Evolutionary conservation across 352 stramenopile species (phyloP), one percentile per base, ranked within the genome.

Genomic region (Pythium pyrilobum): DNA sequence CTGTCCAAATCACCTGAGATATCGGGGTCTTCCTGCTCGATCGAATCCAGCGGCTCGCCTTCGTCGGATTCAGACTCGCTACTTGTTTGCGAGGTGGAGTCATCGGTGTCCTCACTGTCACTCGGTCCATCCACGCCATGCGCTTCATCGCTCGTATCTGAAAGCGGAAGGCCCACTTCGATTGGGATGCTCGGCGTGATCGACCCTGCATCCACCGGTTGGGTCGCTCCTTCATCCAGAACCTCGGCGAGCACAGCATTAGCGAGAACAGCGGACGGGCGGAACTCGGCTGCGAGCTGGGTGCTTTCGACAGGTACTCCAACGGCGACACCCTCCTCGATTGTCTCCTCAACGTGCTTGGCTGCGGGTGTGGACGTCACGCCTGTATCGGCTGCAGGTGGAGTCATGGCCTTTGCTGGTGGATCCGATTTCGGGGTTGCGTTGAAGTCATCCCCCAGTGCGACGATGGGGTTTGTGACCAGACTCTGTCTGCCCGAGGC

Each of bases 1-100:
- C 51, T 75, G 28, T 85, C 77, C 12, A 53, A 23, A 32, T 61
- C 59, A 13, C 45, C 44, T 20, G 43, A 52, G 7, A 66, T 66
- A 37, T 66, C 58, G n/a, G 45, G 43, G n/a, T 66, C 58, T 10
- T 66, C 58, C 52, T 59, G 58, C 7, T 52, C 58, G 23, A 66
- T 50, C 18, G 38, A 27, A 43, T 66, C 58, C 7, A 60, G 45
- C 13, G 54, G 23, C 28, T 62, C 54, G 15, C 54, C 38, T 37
- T 62, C 54, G 15, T 62, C 54, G 10, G 54, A 50, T 32, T 62
- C 54, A 2, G 54, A 52, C 24, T 55, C 54, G 5, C 45, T 56
- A 24, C 54, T 56, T 18, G 54, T 52, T 11, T 56, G 45, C 5
- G 54, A 55, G 12, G 25, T 56, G 4, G 39, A 23, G 20, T 64